A percentile compares a stretch with the other conserved stretches of the same genome.
Conservation (phyloP, 768 basidiomycete genomes). For the Tylopilus felleus region DNA sequence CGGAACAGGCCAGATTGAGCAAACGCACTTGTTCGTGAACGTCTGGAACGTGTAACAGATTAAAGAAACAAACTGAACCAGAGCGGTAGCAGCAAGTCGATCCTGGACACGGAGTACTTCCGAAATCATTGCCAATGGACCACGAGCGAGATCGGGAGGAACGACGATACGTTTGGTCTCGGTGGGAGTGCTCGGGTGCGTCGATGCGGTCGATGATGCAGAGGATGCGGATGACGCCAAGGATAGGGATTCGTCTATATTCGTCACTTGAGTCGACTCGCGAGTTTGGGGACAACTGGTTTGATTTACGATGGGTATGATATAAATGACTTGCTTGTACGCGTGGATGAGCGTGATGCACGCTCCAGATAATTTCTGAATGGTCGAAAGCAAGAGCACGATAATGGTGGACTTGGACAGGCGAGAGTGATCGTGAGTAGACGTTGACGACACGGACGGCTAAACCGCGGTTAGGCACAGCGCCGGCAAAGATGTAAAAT, state of each 20-base stretch:
- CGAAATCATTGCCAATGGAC: constrained; percentile 44
- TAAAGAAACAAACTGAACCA: constrained; percentile 47
- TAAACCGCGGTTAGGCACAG: constrained; percentile 5
- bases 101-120: constrained; percentile 48
- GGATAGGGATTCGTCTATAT: background rate
- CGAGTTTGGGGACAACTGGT: constrained; percentile 10
- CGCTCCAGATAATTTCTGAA: constrained; percentile 67
- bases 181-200: constrained; percentile 7
- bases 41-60: constrained; percentile 44
- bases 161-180: constrained; percentile 1
- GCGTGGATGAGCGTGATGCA: constrained; percentile 66
- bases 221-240: constrained; percentile 21
- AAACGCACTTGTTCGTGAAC: constrained; percentile 57
- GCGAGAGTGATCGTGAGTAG: constrained; percentile 32
- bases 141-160: constrained; percentile 37
- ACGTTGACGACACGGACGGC: constrained; percentile 22
- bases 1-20: background rate
- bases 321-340: constrained; percentile 61
- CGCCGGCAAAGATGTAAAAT: background rate
- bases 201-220: constrained; percentile 25
- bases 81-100: constrained; percentile 46
- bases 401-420: constrained; percentile 53
- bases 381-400: constrained; percentile 67
- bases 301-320: constrained; percentile 65
- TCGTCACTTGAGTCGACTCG: background rate